Base-by-base conservation (phyloP, 768 basidiomycete genomes). In the Leccinellum rugosiceps region DNA sequence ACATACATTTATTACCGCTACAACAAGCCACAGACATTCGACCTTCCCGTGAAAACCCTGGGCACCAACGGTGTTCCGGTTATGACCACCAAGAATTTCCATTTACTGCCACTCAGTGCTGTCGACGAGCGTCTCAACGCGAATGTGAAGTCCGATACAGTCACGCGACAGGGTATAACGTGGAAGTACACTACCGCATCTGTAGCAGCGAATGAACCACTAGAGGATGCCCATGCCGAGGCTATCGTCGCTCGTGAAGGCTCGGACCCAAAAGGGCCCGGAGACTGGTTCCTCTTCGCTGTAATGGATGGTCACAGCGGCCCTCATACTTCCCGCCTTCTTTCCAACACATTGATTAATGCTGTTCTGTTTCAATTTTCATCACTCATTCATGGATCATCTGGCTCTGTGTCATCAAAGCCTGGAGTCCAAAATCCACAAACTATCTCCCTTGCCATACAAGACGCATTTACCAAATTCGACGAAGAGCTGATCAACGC, bases 301-400 rank as follows among this genome's bases (percentile, higher is more conserved):
- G 86, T 96, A 34, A 89, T 96, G 86, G 94, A 94, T 64, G 94
- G 94, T 3, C 97, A 98, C 69, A 78, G 83, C 2, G 97, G 97
- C 1, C 82, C 75, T 35, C 81, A 92, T 52, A 98, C 96, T 2
- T 94, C 92, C 13, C 81, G 83, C 55, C 78, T 96, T 32, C 85
- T 98, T 51, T 87, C 90, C 3, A 86, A 87, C 55, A 82, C 88
- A 48, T 81, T 98, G 57, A 90, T 97, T 58, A 90, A 89, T 53
- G 88, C 90, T 8, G 87, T 96, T 55, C 83, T 86, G 0, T 76
- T 91, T 35, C 87, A 96, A 67, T 80, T 98, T 49, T 78, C 81
- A 17, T 72, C 76, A 17, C 77, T 90, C 31, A 74, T 78, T 38
- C 72, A 75, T 50, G 72, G 76, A 19, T 51, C 60, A 19, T 57